Conservation (phyloP, 164 flowering plant genomes). For the Umbilicus rupestris region DNA sequence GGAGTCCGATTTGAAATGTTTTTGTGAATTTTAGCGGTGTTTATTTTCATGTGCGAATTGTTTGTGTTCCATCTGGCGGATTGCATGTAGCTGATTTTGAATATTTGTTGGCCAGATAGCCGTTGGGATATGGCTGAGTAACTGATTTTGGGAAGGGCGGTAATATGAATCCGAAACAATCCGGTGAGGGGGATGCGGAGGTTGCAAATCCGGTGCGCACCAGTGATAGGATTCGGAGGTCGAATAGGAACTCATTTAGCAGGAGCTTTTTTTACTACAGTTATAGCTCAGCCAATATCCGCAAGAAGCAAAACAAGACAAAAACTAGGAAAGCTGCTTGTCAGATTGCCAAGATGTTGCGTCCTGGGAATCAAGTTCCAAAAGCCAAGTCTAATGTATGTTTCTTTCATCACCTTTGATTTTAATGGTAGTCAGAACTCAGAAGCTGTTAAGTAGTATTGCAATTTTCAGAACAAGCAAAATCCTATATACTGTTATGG, state of each 20-base stretch:
- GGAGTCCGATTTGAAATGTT: not conserved
- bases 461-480: not conserved
- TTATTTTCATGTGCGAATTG: not conserved
- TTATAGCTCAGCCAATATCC: slow-evolving; percentile 23
- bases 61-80: not conserved
- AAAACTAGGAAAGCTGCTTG: slow-evolving; percentile 70
- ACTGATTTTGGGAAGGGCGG: not conserved
- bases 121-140: slow-evolving; percentile 4
- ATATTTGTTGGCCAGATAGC: not conserved
- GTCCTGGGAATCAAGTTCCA: slow-evolving; percentile 32
- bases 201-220: slow-evolving; percentile 43
- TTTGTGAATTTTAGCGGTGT: not conserved
- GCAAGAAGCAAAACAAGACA: slow-evolving; percentile 41
- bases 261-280: slow-evolving; percentile 35
- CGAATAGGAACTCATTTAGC: slow-evolving; percentile 39
- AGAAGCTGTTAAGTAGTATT: not conserved
- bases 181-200: slow-evolving; percentile 43
- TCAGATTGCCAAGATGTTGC: slow-evolving; percentile 66
- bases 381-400: slow-evolving; percentile 31
- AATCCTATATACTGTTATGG: not conserved
- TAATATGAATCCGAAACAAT: slow-evolving; percentile 48
- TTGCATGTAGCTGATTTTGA: slow-evolving; percentile 2
- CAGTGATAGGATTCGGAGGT: slow-evolving; percentile 51
- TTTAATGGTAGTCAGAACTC: not conserved
- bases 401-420: not conserved